phyloP scores from a whole-genome alignment of 2,329 filamentous ascomycete species.

The Sarocladiaceae sp. region DNA sequence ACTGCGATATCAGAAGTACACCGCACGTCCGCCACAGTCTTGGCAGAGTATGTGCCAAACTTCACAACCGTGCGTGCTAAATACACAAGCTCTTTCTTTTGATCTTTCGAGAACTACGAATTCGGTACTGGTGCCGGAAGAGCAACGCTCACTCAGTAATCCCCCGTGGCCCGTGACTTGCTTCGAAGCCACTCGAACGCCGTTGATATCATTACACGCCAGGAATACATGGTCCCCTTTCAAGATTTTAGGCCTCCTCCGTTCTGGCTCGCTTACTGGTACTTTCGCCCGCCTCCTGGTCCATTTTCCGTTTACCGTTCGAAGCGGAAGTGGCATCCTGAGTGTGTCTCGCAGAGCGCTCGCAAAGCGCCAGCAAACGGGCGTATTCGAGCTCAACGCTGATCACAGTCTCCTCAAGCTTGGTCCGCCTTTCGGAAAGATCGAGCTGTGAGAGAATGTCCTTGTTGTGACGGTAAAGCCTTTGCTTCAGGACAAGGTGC shows the following conservation, averaged over 20 bases:
- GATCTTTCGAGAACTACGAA: neutral
- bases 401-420: constrained; percentile 62
- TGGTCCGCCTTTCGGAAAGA: constrained; percentile 59
- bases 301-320: constrained; percentile 42
- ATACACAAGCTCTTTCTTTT: too few relatives aligned
- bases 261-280: constrained; percentile 41
- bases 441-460: constrained; percentile 67
- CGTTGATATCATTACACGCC: neutral
- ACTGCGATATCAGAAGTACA: too few relatives aligned
- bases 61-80: too few relatives aligned
- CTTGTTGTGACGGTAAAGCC: constrained; percentile 69
- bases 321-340: constrained; percentile 9
- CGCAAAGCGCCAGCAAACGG: constrained; percentile 48
- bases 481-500: constrained; percentile 68
- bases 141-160: too few relatives aligned
- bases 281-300: constrained; percentile 19
- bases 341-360: constrained; percentile 29
- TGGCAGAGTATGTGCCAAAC: too few relatives aligned
- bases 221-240: neutral
- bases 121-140: neutral
- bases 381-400: constrained; percentile 68
- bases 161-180: too few relatives aligned
- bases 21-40: too few relatives aligned
- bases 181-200: too few relatives aligned
- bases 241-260: constrained; percentile 22